Percentiles rank a stretch among this genome's conserved stretches.
Conservation (phyloP, 2,329 filamentous ascomycete genomes). For the Penicillium olsonii region DNA sequence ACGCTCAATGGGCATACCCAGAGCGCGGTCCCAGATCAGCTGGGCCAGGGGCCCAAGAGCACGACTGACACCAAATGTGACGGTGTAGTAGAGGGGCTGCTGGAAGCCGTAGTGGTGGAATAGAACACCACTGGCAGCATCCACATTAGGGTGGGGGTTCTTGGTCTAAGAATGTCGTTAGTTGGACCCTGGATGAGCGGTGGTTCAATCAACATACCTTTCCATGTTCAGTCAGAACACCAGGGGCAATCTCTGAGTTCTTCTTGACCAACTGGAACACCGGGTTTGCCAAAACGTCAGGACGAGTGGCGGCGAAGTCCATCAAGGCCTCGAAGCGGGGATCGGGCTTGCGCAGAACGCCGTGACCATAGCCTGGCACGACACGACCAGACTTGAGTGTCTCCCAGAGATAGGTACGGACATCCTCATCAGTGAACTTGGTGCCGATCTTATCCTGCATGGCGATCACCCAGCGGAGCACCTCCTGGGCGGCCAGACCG, state of each 20-base stretch:
- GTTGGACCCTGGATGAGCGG: neutral
- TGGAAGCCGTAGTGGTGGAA: conserved; percentile 99
- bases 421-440: conserved; percentile 75
- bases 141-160: conserved; percentile 97
- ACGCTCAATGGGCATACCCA: conserved; percentile 93
- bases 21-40: conserved; percentile 90
- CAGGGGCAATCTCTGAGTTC: conserved; percentile 88
- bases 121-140: conserved; percentile 86
- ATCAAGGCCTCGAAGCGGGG: conserved; percentile 95
- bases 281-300: conserved; percentile 81
- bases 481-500: conserved; percentile 93
- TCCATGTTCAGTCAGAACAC: conserved; percentile 89
- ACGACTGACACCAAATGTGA: conserved; percentile 67
- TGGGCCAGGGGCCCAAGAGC: conserved; percentile 86
- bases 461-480: conserved; percentile 92
- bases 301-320: conserved; percentile 85
- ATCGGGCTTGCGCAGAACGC: conserved; percentile 93
- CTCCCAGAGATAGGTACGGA: conserved; percentile 87
- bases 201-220: conserved; percentile 56
- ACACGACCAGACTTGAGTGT: conserved; percentile 93
- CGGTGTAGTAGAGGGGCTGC: conserved; percentile 92
- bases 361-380: conserved; percentile 92
- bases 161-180: conserved; percentile 62
- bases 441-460: conserved; percentile 88
- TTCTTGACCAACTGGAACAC: conserved; percentile 93